Base-by-base conservation (phyloP, 2,329 filamentous ascomycete genomes). In the Volutella citrinella region DNA sequence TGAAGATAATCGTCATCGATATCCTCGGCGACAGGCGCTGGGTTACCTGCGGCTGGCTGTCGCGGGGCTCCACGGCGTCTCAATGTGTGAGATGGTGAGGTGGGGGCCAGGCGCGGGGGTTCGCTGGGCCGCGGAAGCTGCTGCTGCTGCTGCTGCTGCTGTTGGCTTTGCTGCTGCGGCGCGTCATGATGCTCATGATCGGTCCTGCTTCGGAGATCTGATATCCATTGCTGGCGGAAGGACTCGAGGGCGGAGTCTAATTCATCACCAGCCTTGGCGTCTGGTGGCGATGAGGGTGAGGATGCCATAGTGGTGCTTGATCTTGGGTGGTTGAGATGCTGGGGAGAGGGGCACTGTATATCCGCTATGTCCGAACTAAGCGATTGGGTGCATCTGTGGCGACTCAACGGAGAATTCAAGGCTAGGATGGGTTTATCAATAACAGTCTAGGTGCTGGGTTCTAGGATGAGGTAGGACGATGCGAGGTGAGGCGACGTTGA, bases 151-250 rank as follows among this genome's bases (percentile, higher is more conserved):
- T 48, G 17, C 34, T 38, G 36, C 12, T 22, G 20, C 20, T n/a
- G 37, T 29, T 30, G 24, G 21, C 27, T 17, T 12, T 25, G 25
- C 23, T 21, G n/a, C 28, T 23, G 37, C 22, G 22, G 13, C 18
- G 31, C 34, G 4, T 27, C 11, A 6, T 43, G 44, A 6, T 34
- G 40, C 24, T 33, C 22, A n/a, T 45, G 55, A 19, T 33, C 61
- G 54, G 41, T 56, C 24, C 34, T 69, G 4, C 63, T 61, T 30
- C 69, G 56, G 7, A 95, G 84, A 58, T 96, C 90, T 49, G 87
- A 83, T 39, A 80, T 79, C 90, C 90, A 96, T 70, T 88, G 76
- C 54, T 79, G 76, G 46, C 91, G 82, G 65, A 96, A 96, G 27
- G 77, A 82, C 61, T 95, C 87, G 40, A 96, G 77, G 61, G 95